Conservation (phyloP, 805 yeast species). For the Ogataea ganodermae region DNA sequence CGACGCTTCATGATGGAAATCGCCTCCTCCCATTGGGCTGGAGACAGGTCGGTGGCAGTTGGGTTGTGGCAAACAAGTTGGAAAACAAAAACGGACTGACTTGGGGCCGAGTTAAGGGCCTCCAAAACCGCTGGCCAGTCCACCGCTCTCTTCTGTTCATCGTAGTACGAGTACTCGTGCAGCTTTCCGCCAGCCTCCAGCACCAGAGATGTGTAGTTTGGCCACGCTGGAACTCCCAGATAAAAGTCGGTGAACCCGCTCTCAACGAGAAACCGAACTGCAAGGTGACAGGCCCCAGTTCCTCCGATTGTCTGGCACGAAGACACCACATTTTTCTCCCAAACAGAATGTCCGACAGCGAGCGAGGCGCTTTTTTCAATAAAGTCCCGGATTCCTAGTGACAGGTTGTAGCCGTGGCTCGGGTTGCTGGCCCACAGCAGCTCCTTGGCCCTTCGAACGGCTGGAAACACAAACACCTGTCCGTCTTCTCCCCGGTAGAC, state of each 20-base stretch:
- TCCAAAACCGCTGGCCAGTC: conserved; percentile 59
- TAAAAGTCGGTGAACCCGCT: conserved; percentile 42
- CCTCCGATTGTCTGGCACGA: conserved; percentile 53
- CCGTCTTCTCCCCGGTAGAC: conserved; percentile 47
- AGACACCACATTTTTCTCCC: conserved; percentile 38
- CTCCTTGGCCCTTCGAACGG: conserved; percentile 40
- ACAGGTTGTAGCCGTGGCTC: conserved; percentile 46
- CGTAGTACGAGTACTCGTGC: conserved; percentile 46
- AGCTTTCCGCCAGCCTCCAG: conserved; percentile 47
- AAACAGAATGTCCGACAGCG: conserved; percentile 38
- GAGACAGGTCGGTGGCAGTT: conserved; percentile 81
- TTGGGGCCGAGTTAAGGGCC: conserved; percentile 52
- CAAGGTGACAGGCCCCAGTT: conserved; percentile 50
- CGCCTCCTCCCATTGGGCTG: conserved; percentile 70
- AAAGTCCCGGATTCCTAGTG: conserved; percentile 44
- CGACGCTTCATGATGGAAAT: conserved; percentile 56
- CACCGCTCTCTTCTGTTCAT: conserved; percentile 40
- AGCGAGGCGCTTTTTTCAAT: conserved; percentile 37
- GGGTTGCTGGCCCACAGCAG: conserved; percentile 38
- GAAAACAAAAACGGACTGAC: conserved; percentile 61
- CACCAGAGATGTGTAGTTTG: conserved; percentile 51
- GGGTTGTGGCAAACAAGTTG: conserved; percentile 94
- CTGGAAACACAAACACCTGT: conserved; percentile 39
- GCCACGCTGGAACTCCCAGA: conserved; percentile 48
- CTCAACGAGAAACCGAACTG: conserved; percentile 46